Base-by-base conservation (phyloP, 352 stramenopile genomes). In the Pythium volutum region DNA sequence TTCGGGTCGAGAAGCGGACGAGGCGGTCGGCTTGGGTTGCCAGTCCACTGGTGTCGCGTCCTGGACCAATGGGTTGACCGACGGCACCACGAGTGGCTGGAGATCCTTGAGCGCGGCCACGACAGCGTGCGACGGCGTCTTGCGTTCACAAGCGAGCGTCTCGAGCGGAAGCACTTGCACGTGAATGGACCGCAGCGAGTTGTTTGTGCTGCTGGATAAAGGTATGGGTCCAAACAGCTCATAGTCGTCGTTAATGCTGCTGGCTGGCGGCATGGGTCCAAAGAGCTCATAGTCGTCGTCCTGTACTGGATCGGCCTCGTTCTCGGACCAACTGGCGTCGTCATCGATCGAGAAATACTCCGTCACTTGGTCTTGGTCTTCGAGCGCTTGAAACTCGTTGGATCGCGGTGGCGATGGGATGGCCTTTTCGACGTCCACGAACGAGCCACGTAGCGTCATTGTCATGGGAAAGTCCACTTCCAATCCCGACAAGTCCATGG, bases 341-440 rank as follows among this genome's bases (percentile, higher is more conserved):
- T 64, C 57, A 42, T 57, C 57, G 15, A 64, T 57, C 3, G 57
- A 42, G 31, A 57, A 64, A 16, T 57, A 64, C 36, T 59, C 52
- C 5, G 52, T 39, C 23, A 59, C 39, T 26, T 51, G 22, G 18
- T 59, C 52, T 25, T 59, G 52, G 39, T 59, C 52, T 47, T 59
- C 52, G 11, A 59, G n/a, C 15, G 52, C 52, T 3, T 48, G 23
- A 25, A 48, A 59, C 26, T 59, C 52, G 10, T 22, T 59, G 23
- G 34, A 12, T 0, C 7, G 25, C 22, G 52, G 22, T 11, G 31
- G 31, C 6, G 8, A 11, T 15, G 31, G 31, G 31, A 36, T 36
- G 8, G 14, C 31, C 26, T 59, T 49, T 15, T 49, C 38, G 18
- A 52, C 38, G 15, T 64, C 46, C 7, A 64, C 47, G 22, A 59